Evolutionary conservation across 345 rosid genomes (phyloP).

Genomic region (Syzygium aqueum): DNA sequence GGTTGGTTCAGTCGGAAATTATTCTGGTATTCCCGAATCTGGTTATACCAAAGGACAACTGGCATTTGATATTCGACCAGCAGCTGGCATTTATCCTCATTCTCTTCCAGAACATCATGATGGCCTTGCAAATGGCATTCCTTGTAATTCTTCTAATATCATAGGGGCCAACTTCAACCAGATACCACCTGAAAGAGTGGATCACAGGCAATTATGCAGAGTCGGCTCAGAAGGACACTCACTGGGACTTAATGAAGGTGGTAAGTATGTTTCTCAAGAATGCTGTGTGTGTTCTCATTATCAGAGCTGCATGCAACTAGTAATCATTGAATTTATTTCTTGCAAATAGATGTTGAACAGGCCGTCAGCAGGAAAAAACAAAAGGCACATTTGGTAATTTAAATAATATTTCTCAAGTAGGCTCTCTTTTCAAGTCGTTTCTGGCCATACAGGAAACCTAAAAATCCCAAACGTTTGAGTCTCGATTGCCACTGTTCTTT

Average conservation of each 20-base stretch:
- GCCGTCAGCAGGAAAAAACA: neutral
- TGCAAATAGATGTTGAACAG: neutral
- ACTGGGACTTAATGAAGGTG: conserved; percentile 6
- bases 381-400: neutral
- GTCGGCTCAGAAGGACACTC: conserved; percentile 29
- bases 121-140: conserved; percentile 41
- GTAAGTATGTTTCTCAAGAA: neutral
- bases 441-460: neutral
- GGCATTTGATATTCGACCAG: conserved; percentile 37
- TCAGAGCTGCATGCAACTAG: neutral
- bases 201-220: conserved; percentile 36
- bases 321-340: neutral
- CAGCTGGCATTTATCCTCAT: conserved; percentile 58
- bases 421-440: neutral
- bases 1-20: conserved; percentile 44
- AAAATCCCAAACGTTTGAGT: neutral
- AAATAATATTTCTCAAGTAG: neutral
- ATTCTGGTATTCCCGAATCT: conserved; percentile 42
- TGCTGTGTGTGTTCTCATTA: neutral
- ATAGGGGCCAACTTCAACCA: conserved; percentile 32
- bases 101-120: conserved; percentile 72
- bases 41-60: conserved; percentile 37
- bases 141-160: conserved; percentile 36
- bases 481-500: neutral
- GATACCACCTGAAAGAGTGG: conserved; percentile 44